phyloP scores from a whole-genome alignment of 2,329 filamentous ascomycete genomes.

The Bipolaris oryzae region DNA sequence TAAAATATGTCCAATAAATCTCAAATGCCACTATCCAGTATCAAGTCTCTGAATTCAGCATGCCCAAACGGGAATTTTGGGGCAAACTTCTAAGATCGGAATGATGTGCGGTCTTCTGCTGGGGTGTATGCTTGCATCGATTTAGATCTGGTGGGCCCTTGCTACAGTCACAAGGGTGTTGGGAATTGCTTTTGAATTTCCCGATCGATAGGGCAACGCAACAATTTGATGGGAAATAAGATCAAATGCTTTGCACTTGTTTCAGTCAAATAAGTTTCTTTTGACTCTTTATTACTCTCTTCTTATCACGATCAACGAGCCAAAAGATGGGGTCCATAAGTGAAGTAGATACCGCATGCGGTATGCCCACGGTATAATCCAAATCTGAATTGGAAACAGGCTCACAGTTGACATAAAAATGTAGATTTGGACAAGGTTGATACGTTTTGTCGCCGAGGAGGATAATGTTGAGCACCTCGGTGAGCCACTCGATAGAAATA shows the following conservation, averaged over 20 bases:
- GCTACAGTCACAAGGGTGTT: conserved; percentile 2
- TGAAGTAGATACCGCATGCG: not conserved
- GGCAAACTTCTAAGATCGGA: too few species aligned
- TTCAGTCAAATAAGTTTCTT: not conserved
- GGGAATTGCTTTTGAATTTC: not conserved
- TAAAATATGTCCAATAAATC: too few species aligned
- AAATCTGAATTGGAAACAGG: not conserved
- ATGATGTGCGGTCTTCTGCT: not conserved
- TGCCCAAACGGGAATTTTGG: too few species aligned
- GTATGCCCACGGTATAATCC: conserved; percentile 9
- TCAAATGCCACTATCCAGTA: too few species aligned
- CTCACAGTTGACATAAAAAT: not conserved
- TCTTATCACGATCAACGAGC: too few species aligned
- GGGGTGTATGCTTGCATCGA: not conserved
- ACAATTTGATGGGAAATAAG: not conserved
- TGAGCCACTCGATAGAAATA: conserved; percentile 14
- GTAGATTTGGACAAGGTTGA: conserved; percentile 21
- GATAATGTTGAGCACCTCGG: conserved; percentile 23
- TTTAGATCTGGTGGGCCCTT: not conserved
- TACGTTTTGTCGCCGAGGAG: conserved; percentile 25
- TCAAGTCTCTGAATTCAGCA: too few species aligned
- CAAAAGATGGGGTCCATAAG: conserved; percentile 6
- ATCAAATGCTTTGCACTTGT: not conserved
- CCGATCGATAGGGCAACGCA: conserved; percentile 5
- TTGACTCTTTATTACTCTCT: not conserved